These are phyloP conservation scores for Talaromyces thailandensis DNA, from an alignment of 495 filamentous ascomycete genomes.

Conservation along the genomic window DNA sequence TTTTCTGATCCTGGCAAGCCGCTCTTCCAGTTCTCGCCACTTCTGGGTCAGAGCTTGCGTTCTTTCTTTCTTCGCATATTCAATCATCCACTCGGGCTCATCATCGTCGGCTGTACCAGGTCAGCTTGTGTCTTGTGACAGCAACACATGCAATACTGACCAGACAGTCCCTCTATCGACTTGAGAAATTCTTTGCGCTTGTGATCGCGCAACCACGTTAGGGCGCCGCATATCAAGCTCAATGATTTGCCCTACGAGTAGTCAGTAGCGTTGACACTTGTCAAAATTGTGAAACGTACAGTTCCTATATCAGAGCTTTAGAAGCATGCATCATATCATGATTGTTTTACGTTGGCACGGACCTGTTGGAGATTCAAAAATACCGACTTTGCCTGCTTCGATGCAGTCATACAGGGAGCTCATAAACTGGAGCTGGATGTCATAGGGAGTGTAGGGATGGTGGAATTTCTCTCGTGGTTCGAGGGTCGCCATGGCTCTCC, in stretches of 20 bases:
- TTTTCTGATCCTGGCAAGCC: conserved; percentile 56
- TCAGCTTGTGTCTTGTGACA: not conserved
- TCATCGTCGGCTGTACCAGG: conserved; percentile 41
- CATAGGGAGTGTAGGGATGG: conserved; percentile 87
- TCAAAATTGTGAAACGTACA: conserved; percentile 16
- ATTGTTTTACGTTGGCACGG: conserved; percentile 12
- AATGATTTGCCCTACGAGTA: conserved; percentile 78
- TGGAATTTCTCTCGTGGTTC: conserved; percentile 53
- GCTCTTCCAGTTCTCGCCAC: conserved; percentile 62
- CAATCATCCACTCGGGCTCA: conserved; percentile 85
- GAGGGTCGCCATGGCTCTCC: not conserved
- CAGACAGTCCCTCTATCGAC: conserved; percentile 22
- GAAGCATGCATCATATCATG: conserved; percentile 2
- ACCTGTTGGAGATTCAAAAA: conserved; percentile 91
- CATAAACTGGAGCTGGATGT: conserved; percentile 89
- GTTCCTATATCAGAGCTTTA: conserved; percentile 23
- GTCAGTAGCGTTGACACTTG: not conserved
- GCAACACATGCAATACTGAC: conserved; percentile 13
- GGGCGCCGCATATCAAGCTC: conserved; percentile 83
- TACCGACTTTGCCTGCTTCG: conserved; percentile 70
- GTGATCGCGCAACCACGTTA: conserved; percentile 89
- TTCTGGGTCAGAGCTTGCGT: conserved; percentile 54
- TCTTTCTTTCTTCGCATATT: conserved; percentile 60
- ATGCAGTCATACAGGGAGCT: conserved; percentile 72
- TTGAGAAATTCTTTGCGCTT: conserved; percentile 61